Evolutionary conservation across 1,284 basidiomycete genomes (phyloP).

Genomic region (Malassezia globosa): DNA sequence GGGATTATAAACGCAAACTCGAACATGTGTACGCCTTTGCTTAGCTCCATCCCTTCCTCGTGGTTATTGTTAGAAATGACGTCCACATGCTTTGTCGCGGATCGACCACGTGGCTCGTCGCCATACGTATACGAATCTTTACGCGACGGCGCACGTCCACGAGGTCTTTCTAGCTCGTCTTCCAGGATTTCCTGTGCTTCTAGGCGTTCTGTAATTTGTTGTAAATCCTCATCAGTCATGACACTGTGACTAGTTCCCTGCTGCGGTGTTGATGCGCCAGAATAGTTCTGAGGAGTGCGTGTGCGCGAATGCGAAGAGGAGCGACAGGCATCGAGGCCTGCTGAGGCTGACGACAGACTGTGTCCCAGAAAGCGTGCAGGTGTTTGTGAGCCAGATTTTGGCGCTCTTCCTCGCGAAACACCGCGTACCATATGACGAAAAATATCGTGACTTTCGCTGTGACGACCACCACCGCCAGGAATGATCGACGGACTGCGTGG

Average conservation of each 20-base stretch:
- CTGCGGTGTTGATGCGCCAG: slow-evolving; percentile 1
- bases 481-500: slow-evolving; percentile 5
- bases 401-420: slow-evolving; percentile 8
- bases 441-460: slow-evolving; percentile 1
- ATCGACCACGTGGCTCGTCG: slow-evolving; percentile 19
- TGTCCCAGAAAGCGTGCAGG: not conserved
- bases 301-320: slow-evolving; percentile 2
- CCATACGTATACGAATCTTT: not conserved
- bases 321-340: not conserved
- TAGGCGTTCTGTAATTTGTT: slow-evolving; percentile 1
- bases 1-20: slow-evolving; percentile 46
- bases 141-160: slow-evolving; percentile 1
- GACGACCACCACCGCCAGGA: slow-evolving; percentile 4
- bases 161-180: slow-evolving; percentile 4
- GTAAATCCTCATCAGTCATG: slow-evolving; percentile 9
- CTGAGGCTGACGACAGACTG: not conserved
- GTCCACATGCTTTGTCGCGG: slow-evolving; percentile 12
- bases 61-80: slow-evolving; percentile 17
- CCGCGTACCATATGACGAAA: slow-evolving; percentile 16
- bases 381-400: not conserved
- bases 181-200: slow-evolving; percentile 12
- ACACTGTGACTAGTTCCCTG: not conserved
- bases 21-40: slow-evolving; percentile 46
- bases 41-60: slow-evolving; percentile 35
- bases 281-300: not conserved